Evolutionary conservation across 148 eudicot species (phyloP).

Genomic region (Fagopyrum esculentum): DNA sequence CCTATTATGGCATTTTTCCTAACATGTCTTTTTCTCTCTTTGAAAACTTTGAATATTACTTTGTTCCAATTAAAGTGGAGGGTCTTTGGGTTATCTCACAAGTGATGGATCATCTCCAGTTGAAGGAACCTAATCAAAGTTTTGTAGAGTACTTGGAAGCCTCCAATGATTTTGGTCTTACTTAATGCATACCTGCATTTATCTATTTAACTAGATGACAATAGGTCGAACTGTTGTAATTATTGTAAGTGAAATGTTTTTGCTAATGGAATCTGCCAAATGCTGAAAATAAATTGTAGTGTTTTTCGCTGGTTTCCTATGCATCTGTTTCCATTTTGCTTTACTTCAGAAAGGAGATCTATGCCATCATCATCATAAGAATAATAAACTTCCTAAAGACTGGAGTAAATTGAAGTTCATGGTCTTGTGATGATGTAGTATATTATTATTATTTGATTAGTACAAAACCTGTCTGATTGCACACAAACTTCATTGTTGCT

Average conservation of each 20-base stretch:
- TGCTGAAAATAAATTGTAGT: too few species aligned
- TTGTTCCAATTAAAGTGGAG: neutral
- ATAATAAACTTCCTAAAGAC: too few species aligned
- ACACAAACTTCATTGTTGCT: neutral
- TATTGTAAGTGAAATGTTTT: too few species aligned
- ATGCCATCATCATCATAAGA: neutral
- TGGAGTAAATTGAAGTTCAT: too few species aligned
- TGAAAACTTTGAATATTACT: conserved; percentile 3
- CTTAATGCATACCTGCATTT: neutral
- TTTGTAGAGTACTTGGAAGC: neutral
- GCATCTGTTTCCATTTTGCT: too few species aligned
- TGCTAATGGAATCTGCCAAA: too few species aligned
- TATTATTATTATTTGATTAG: neutral
- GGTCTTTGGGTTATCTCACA: neutral
- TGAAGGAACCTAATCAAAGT: neutral
- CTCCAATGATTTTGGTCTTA: neutral
- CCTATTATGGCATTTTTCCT: neutral
- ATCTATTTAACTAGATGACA: too few species aligned
- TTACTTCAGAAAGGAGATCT: neutral
- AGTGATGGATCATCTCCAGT: neutral
- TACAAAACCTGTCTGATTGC: neutral
- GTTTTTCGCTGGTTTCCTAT: too few species aligned
- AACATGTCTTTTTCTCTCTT: conserved; percentile 1
- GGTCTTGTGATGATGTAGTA: too few species aligned
- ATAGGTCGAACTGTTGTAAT: too few species aligned